Percentiles rank a stretch among this genome's conserved stretches.
phyloP scores from a whole-genome alignment of 1,284 basidiomycete genomes.

The Moesziomyces globuligerus region DNA sequence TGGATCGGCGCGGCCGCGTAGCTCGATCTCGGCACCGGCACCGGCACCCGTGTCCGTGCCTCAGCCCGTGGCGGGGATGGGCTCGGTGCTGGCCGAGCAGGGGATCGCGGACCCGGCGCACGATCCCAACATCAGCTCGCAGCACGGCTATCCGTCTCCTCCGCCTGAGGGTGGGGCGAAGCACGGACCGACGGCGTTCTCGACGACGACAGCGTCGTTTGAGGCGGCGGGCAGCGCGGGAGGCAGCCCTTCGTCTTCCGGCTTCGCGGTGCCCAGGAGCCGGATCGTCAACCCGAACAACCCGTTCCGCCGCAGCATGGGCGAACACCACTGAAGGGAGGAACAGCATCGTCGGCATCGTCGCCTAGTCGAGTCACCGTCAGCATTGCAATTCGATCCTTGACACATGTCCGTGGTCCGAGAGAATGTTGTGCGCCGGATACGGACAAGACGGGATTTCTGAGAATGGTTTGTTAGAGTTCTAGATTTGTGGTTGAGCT shows the following conservation, averaged over 20 bases:
- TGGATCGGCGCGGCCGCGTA: conserved; percentile 9
- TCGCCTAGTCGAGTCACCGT: background rate
- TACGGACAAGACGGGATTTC: no score
- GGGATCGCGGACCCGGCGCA: background rate
- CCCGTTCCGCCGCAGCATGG: conserved; percentile 50
- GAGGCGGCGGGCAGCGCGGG: conserved; percentile 12
- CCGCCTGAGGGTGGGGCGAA: conserved; percentile 19
- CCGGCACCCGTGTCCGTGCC: conserved; percentile 40
- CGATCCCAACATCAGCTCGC: conserved; percentile 21
- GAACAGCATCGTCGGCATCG: background rate
- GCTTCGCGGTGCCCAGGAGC: conserved; percentile 19
- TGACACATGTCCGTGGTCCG: background rate
- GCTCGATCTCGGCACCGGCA: conserved; percentile 16
- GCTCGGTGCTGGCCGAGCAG: conserved; percentile 19
- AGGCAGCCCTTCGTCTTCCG: conserved; percentile 24
- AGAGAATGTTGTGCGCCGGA: no score
- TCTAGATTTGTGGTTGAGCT: no score
- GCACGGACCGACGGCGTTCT: conserved; percentile 14
- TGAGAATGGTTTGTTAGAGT: background rate
- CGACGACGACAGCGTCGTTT: conserved; percentile 25
- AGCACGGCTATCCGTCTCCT: conserved; percentile 42
- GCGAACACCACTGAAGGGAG: conserved; percentile 33
- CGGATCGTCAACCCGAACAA: conserved; percentile 53
- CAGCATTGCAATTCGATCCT: background rate
- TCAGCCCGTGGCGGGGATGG: conserved; percentile 33